Base-by-base conservation (phyloP, 2,329 filamentous ascomycete genomes). In the Phialophora expanda region DNA sequence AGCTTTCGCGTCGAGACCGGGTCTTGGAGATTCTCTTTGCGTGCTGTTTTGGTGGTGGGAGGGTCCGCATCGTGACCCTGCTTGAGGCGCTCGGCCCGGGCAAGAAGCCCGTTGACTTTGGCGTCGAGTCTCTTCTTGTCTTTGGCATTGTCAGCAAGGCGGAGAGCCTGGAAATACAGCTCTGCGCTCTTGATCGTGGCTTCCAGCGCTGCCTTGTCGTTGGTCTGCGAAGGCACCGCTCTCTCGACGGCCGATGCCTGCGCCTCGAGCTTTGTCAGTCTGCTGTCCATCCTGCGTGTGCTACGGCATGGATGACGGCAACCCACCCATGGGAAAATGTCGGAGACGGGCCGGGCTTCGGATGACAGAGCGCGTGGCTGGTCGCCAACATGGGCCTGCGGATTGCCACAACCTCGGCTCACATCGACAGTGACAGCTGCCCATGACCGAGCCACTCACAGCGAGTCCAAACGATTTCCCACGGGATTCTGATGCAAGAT, bases 171-270 rank as follows among this genome's bases (percentile, higher is more conserved):
- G 87, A 97, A 91, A 72, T 95, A 93, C 58, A 90, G 81, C 75
- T 97, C 92, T 24, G 89, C 90, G 4, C 90, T 91, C 69, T 84
- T 82, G 74, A 97, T 92, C 57, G 92, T 89, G 76, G 91, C 85
- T 59, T 88, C 81, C 62, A 97, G 83, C 51, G 92, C 92, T 71
- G 88, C 87, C 56, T 70, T 85, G 79, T 70, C 86, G 84, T 56
- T 58, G 53, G 61, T 48, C 26, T 63, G 58, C 22, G 51, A 53
- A 34, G 61, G 38, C 17, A 67, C 65, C 34, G 61, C 64, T 28
- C 61, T 58, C 62, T 72, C 70, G 41, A 65, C 50, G 22, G 62
- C 59, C 30, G 51, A 61, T 7, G 70, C 70, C 61, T 68, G 67
- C 32, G 61, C 60, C 60, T 72, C 70, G 28, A 72, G 63, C 24